A percentile compares a stretch with the other conserved stretches of the same genome.
Evolutionary conservation across 768 basidiomycete species (phyloP).

Genomic region (Tricholoma bakamatsutake): DNA sequence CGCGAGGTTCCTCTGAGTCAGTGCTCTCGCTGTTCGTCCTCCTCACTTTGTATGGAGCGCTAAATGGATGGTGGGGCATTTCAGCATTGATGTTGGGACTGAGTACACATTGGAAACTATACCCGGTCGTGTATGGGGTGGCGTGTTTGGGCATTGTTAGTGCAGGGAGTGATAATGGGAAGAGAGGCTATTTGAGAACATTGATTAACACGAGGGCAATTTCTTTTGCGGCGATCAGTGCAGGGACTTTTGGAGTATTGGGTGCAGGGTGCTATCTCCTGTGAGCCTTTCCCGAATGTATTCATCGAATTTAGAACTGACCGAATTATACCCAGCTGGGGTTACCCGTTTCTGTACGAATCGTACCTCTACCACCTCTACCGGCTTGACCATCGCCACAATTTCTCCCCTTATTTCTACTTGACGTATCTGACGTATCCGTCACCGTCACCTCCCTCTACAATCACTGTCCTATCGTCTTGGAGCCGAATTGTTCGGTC

Average conservation of each 20-base stretch:
- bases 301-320: neutral
- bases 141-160: constrained; percentile 58
- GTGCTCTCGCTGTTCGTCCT: constrained; percentile 79
- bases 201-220: constrained; percentile 47
- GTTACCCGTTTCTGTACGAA: constrained; percentile 84
- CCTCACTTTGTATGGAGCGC: constrained; percentile 53
- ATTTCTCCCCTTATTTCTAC: constrained; percentile 98
- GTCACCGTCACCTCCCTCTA: constrained; percentile 15
- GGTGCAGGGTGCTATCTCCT: constrained; percentile 65
- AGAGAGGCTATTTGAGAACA: constrained; percentile 28
- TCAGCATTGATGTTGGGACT: constrained; percentile 75
- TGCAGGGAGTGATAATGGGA: constrained; percentile 10
- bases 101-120: constrained; percentile 95
- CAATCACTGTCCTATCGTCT: constrained; percentile 17
- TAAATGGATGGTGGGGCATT: constrained; percentile 51
- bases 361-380: constrained; percentile 91
- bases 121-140: constrained; percentile 89
- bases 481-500: constrained; percentile 53
- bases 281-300: constrained; percentile 38
- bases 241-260: constrained; percentile 58
- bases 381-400: constrained; percentile 93
- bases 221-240: constrained; percentile 66
- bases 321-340: constrained; percentile 64
- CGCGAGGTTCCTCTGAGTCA: constrained; percentile 93
- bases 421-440: constrained; percentile 87